phyloP scores from a whole-genome alignment of 805 yeast genomes.

The Yarrowia sp. region DNA sequence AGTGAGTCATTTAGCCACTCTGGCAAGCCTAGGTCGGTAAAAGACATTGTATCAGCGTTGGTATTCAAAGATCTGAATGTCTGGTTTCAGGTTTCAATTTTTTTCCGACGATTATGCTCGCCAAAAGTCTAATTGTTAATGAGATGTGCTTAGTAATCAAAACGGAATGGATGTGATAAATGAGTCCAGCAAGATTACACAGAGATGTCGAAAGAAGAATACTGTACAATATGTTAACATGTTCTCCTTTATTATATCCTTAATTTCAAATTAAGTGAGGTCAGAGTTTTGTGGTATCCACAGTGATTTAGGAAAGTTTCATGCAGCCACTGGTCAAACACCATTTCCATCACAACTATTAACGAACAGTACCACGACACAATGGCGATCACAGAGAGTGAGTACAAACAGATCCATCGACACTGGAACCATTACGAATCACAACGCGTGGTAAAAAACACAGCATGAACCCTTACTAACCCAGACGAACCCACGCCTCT shows the following conservation, averaged over 20 bases:
- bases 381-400: not conserved
- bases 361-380: not conserved
- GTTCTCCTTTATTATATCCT: too few relatives aligned
- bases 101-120: constrained; percentile 13
- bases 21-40: constrained; percentile 68
- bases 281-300: too few relatives aligned
- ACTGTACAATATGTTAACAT: too few relatives aligned
- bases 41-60: constrained; percentile 36
- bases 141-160: not conserved
- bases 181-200: too few relatives aligned
- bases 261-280: too few relatives aligned
- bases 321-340: not conserved
- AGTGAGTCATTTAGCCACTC: constrained; percentile 84
- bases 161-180: not conserved
- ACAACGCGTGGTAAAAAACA: not conserved
- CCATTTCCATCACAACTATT: not conserved
- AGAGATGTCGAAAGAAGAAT: too few relatives aligned
- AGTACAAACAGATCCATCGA: not conserved
- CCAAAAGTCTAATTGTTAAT: not conserved
- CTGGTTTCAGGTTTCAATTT: not conserved
- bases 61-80: not conserved
- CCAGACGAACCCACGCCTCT: constrained; percentile 5
- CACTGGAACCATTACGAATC: not conserved
- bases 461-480: not conserved
- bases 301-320: not conserved